A percentile compares a stretch with the other conserved stretches of the same genome.
These are phyloP conservation scores for Cystobasidium sp. DNA, from an alignment of 1,284 basidiomycete genomes.

Conservation along the genomic window DNA sequence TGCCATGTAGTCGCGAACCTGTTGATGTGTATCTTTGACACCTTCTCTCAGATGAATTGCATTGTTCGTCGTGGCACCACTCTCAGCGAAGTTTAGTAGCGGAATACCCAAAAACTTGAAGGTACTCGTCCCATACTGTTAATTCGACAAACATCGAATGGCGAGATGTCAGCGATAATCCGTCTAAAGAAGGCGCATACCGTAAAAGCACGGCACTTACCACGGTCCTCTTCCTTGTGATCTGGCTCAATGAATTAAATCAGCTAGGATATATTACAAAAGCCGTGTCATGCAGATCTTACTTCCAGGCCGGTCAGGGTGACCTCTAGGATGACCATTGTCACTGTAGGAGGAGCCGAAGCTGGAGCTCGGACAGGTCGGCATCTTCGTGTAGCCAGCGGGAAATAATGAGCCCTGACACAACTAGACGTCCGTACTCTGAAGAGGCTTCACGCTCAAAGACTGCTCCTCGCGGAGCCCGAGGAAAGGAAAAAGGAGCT, in stretches of 20 bases:
- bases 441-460: neutral
- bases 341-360: constrained; percentile 26
- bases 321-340: constrained; percentile 12
- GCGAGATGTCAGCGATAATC: too few species aligned
- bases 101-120: neutral
- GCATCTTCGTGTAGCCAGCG: neutral
- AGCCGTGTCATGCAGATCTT: neutral
- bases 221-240: neutral
- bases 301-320: neutral
- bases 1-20: neutral
- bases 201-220: neutral
- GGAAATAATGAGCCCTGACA: neutral
- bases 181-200: too few species aligned
- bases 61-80: neutral
- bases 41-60: too few species aligned
- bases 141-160: neutral
- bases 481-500: neutral
- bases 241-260: neutral
- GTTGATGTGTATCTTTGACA: neutral
- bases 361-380: neutral
- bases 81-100: constrained; percentile 15
- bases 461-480: neutral
- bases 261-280: too few species aligned
- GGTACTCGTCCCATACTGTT: constrained; percentile 13
- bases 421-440: neutral